Conservation (phyloP, 805 yeast species). For the Saccharomycopsis synnaedendra region DNA sequence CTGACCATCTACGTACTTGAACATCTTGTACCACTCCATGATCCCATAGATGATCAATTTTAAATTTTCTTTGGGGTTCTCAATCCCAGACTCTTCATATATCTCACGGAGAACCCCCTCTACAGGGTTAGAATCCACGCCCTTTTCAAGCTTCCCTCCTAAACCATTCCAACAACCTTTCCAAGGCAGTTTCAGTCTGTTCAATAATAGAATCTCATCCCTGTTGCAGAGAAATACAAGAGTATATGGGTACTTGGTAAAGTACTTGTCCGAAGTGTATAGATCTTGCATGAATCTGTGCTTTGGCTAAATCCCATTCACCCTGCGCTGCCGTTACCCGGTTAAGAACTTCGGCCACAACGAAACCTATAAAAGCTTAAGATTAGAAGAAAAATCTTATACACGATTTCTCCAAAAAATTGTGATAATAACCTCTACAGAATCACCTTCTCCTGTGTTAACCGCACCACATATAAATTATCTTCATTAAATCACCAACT, state of each 20-base stretch:
- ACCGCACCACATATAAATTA: no score
- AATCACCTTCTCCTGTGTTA: no score
- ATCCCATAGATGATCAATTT: slow-evolving; percentile 6
- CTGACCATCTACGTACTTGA: neutral
- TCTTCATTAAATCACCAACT: no score
- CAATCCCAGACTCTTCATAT: slow-evolving; percentile 14
- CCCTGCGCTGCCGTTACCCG: neutral
- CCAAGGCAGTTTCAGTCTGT: slow-evolving; percentile 14
- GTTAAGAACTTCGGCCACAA: neutral
- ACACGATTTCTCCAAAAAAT: no score
- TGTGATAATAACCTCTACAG: no score
- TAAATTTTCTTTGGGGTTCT: slow-evolving; percentile 3
- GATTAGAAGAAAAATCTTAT: no score
- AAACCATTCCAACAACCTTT: slow-evolving; percentile 17
- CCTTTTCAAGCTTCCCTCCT: slow-evolving; percentile 15
- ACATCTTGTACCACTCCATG: slow-evolving; percentile 13
- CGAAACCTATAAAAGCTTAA: no score
- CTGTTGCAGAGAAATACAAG: slow-evolving; percentile 7
- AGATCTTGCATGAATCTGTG: neutral
- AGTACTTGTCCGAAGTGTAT: neutral
- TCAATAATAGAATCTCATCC: slow-evolving; percentile 12
- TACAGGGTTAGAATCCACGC: slow-evolving; percentile 5
- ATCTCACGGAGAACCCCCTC: slow-evolving; percentile 15
- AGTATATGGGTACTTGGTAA: slow-evolving; percentile 11
- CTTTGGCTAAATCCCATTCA: neutral